Base-by-base conservation (phyloP, 331 rosid species). In the Pyracantha coccinea region DNA sequence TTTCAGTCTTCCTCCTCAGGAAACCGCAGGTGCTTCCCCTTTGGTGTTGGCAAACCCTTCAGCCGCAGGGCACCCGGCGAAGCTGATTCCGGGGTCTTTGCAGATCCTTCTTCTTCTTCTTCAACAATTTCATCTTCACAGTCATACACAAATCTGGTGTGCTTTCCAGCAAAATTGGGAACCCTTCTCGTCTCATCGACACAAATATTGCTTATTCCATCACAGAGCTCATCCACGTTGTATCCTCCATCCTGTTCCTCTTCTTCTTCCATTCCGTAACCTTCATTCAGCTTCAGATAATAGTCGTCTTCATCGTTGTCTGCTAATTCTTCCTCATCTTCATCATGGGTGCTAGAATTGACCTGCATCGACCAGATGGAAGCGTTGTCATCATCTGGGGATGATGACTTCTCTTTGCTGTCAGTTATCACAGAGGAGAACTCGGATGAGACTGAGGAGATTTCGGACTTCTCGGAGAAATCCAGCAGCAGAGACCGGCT, bases 331-430 rank as follows among this genome's bases (percentile, higher is more conserved):
- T 81, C 83, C 69, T 86, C 91, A 6, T 88, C 89, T 31, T 89
- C 89, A 38, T 85, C 90, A 7, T 60, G 84, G 5, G 81, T 81
- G 68, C 97, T 90, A 20, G 90, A 96, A 59, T 95, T 95, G 25
- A 85, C 97, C 76, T 92, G 97, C 5, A 92, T 85, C 4, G 97
- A 95, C 99, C 99, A 95, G 28, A 92, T 13, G 3, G 97, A 95
- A 23, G 92, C 84, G 53, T 80, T 88, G 71, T 89, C 99, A 28
- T 95, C 99, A 31, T 89, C 97, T 0, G 78, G 71, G 10, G 78
- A 32, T 61, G 65, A 27, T 66, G 60, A 32, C 73, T 82, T 83
- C 69, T 78, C 85, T 62, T 71, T 78, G 79, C 66, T 24, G 20
- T 76, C 50, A 12, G 86, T 83, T 81, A 89, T 28, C 78, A 64